phyloP scores from a whole-genome alignment of 164 flowering plant species.

The Magnolia changhungtana region DNA sequence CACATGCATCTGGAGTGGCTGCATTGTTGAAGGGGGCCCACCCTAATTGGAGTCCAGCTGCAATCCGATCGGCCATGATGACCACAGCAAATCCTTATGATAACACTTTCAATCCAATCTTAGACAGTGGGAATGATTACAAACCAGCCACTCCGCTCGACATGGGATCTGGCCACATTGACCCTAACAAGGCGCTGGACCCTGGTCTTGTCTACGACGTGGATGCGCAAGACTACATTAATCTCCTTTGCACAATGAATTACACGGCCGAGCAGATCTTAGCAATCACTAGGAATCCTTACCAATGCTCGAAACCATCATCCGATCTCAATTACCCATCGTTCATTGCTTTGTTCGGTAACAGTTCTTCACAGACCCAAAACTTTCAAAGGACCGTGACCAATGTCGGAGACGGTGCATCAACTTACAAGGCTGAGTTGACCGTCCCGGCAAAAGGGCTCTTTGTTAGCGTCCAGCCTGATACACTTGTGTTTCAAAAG shows the following conservation, averaged over 20 bases:
- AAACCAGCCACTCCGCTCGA: not conserved
- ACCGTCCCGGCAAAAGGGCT: slow-evolving; percentile 22
- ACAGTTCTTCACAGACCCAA: too few species aligned
- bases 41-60: slow-evolving; percentile 46
- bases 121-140: slow-evolving; percentile 15
- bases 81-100: slow-evolving; percentile 31
- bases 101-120: slow-evolving; percentile 18
- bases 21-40: slow-evolving; percentile 10
- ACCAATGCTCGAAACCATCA: slow-evolving; percentile 19
- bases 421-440: slow-evolving; percentile 31
- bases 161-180: not conserved
- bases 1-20: too few species aligned
- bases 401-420: too few species aligned
- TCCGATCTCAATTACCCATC: slow-evolving; percentile 5
- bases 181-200: not conserved
- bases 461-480: slow-evolving; percentile 25
- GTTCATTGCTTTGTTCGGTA: too few species aligned
- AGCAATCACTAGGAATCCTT: slow-evolving; percentile 33
- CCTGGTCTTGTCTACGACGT: slow-evolving; percentile 23
- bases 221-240: slow-evolving; percentile 31
- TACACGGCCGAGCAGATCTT: slow-evolving; percentile 35
- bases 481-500: slow-evolving; percentile 28
- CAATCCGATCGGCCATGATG: slow-evolving; percentile 40
- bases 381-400: too few species aligned
- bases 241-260: slow-evolving; percentile 44